Percentiles rank a stretch among this genome's conserved stretches.
Conservation (phyloP, 345 rosid species). For the Syzygium jambos region DNA sequence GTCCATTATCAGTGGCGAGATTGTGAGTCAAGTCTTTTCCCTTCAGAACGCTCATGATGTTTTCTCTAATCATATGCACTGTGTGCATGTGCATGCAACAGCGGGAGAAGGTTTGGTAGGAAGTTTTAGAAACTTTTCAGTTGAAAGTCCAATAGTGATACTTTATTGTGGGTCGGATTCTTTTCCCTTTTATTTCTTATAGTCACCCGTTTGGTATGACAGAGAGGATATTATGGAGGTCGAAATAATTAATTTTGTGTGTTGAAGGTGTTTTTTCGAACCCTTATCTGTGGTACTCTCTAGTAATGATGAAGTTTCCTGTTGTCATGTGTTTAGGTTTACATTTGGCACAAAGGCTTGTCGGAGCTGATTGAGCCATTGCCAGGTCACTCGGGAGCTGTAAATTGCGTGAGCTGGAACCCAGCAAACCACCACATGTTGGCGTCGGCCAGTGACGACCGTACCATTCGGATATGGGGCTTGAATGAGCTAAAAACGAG, state of each 20-base stretch:
- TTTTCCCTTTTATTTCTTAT: background rate
- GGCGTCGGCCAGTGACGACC: constrained; percentile 46
- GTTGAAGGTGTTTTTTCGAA: background rate
- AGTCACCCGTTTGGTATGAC: background rate
- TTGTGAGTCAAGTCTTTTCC: background rate
- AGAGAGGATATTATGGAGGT: background rate
- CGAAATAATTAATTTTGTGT: background rate
- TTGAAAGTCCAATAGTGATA: background rate
- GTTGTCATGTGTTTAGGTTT: constrained; percentile 30
- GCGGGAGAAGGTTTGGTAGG: background rate
- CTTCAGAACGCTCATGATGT: background rate
- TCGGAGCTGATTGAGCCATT: constrained; percentile 39
- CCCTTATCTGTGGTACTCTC: background rate
- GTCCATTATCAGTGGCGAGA: background rate
- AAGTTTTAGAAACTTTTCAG: background rate
- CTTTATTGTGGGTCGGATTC: background rate
- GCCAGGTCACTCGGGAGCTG: constrained; percentile 61
- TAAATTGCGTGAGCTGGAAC: constrained; percentile 44
- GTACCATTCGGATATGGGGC: constrained; percentile 63
- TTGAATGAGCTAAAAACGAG: constrained; percentile 16
- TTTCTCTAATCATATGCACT: background rate
- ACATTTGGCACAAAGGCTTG: constrained; percentile 50
- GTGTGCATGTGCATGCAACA: background rate
- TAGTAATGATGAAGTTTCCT: background rate
- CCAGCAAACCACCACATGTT: constrained; percentile 34